phyloP scores from a whole-genome alignment of 1,284 basidiomycete genomes.

The Apiotrichum veenhuisii region DNA sequence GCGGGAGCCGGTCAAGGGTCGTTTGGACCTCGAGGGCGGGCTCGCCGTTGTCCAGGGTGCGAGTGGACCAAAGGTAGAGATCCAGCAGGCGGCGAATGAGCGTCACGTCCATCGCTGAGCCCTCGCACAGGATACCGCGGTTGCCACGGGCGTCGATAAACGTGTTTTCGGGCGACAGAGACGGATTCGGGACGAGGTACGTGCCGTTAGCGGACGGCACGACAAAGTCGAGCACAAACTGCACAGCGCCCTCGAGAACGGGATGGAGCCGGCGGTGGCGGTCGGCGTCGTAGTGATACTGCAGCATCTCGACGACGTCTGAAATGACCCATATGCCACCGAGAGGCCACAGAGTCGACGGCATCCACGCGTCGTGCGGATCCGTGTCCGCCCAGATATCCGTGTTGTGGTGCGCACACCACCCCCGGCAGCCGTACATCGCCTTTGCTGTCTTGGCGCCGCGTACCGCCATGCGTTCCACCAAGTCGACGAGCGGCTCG shows the following conservation, averaged over 20 bases:
- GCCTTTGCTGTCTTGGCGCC: constrained; percentile 2
- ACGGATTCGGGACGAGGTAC: constrained; percentile 8
- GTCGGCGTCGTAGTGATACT: not conserved
- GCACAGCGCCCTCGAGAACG: not conserved
- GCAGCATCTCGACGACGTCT: constrained; percentile 5
- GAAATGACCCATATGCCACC: constrained; percentile 11
- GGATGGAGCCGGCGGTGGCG: not conserved
- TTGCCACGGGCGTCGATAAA: not conserved
- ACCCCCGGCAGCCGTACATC: constrained; percentile 14
- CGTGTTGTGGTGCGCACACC: constrained; percentile 15
- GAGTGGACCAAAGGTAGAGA: not conserved
- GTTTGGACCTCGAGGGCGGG: not conserved
- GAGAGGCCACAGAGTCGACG: constrained; percentile 7
- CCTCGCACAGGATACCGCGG: constrained; percentile 9
- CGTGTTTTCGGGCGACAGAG: constrained; percentile 13
- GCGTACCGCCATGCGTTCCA: constrained; percentile 7
- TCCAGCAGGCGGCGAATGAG: not conserved
- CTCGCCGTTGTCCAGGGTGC: not conserved
- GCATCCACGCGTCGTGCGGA: not conserved
- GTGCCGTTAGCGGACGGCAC: not conserved
- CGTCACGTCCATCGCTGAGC: constrained; percentile 13
- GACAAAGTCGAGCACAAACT: not conserved
- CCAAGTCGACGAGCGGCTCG: constrained; percentile 6
- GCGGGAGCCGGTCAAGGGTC: not conserved
- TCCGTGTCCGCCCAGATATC: constrained; percentile 8